A percentile compares a stretch with the other conserved stretches of the same genome.
Conservation (phyloP, 139 green algal genomes). For the Chlorella sp. region DNA sequence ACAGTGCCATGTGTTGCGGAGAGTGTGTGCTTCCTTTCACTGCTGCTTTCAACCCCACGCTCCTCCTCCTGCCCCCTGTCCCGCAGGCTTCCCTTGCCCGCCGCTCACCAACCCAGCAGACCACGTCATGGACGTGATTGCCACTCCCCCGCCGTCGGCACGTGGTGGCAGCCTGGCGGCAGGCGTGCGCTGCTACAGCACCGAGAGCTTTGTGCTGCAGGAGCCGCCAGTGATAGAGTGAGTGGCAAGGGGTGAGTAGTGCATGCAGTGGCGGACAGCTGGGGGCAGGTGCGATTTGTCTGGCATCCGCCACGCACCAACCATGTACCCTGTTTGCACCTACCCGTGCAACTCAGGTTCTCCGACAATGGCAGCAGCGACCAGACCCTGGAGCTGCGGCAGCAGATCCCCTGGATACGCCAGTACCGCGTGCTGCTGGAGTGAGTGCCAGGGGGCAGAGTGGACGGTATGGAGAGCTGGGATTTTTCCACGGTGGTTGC, state of each 20-base stretch:
- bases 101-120: constrained; percentile 44
- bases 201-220: constrained; percentile 4
- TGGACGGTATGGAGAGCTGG: no score
- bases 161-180: no score
- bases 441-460: constrained; percentile 1
- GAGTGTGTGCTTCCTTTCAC: no score
- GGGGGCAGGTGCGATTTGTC: no score
- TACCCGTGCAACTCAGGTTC: no score
- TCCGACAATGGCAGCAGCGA: background rate
- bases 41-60: no score
- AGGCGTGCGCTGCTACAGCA: no score
- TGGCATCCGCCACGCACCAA: no score
- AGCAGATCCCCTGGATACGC: constrained; percentile 54
- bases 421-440: constrained; percentile 58
- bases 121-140: constrained; percentile 47
- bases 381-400: constrained; percentile 22
- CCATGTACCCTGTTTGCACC: no score
- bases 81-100: constrained; percentile 52
- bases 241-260: background rate
- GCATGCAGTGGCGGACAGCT: background rate
- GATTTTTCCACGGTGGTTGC: no score
- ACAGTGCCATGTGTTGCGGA: no score
- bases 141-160: constrained; percentile 21
- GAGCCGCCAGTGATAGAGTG: constrained; percentile 22
- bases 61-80: no score